Evolutionary conservation across 306 rosid species (phyloP), one percentile per base, ranked within the genome.

Genomic region (Cicer judaicum): DNA sequence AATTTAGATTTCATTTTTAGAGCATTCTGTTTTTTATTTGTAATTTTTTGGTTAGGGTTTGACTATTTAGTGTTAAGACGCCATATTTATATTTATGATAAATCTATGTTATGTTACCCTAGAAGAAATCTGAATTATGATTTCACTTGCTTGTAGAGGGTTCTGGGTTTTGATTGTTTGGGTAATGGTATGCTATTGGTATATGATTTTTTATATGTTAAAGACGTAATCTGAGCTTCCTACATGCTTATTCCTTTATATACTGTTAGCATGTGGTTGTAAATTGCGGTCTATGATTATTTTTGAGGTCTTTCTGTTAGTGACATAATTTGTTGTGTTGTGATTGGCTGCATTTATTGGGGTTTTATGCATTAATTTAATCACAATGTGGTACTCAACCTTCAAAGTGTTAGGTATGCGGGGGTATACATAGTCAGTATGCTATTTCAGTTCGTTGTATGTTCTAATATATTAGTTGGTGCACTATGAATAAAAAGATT

Each of bases 51-150:
- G 10, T 43, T 53, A 40, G 56, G 49, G 65, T 19, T 70, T 15
- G 10, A 40, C 19, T 47, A 41, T 70, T 61, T 60, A 7, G n/a
- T 50, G n/a, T 59, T 64, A 15, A 42, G 43, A 19, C 5, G n/a
- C 47, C 12, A 7, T 29, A 29, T 29, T 29, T 29, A 2, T 29
- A 29, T 2, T 29, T 29, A 10, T 53, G 34, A 21, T 55, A 13
- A 54, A 65, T 13, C 38, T 34, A 68, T 43, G 18, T 38, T n/a
- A n/a, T 55, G 57, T 68, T 75, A 6, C 76, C 5, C 10, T 70
- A 50, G 42, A 5, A 8, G 70, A 71, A 64, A 48, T 34, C 70
- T 50, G 14, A 64, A 64, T 64, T 48, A 40, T 46, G 59, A 70
- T 46, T 81, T 70, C 3, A 48, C 43, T 40, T 41, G 13, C 46